phyloP scores from a whole-genome alignment of 2,329 filamentous ascomycete species.

The Xylariales sp. region DNA sequence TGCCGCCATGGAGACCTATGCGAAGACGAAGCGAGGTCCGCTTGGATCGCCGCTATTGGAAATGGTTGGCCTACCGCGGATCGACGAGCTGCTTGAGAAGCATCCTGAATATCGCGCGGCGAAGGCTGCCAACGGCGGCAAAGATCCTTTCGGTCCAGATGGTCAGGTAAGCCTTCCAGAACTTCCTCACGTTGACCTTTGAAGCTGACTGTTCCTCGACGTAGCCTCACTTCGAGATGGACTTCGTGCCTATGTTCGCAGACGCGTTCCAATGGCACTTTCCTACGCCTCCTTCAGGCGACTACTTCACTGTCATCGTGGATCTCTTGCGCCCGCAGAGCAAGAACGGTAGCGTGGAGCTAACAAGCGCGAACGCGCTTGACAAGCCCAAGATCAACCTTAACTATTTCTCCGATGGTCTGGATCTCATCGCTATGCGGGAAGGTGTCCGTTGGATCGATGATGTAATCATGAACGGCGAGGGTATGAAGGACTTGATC shows the following conservation, averaged over 20 bases:
- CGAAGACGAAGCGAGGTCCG: constrained; percentile 32
- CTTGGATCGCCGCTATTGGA: constrained; percentile 38
- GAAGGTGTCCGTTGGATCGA: constrained; percentile 53
- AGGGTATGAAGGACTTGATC: constrained; percentile 51
- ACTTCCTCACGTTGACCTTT: no score
- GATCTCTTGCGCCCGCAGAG: constrained; percentile 38
- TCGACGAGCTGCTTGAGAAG: constrained; percentile 48
- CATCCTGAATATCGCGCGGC: constrained; percentile 40
- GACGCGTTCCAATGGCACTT: constrained; percentile 45
- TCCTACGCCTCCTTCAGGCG: constrained; percentile 35
- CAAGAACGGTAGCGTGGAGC: constrained; percentile 46
- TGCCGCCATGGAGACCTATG: constrained; percentile 31
- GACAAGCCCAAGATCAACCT: constrained; percentile 55
- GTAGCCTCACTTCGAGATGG: constrained; percentile 58
- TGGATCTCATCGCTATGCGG: constrained; percentile 52
- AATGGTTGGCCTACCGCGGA: constrained; percentile 52
- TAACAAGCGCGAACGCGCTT: constrained; percentile 52
- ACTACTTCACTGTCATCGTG: constrained; percentile 53
- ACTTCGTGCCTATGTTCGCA: constrained; percentile 56
- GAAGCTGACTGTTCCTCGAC: no score
- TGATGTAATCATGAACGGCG: constrained; percentile 53
- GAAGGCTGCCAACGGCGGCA: constrained; percentile 36
- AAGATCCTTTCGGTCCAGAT: constrained; percentile 50
- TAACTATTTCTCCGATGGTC: constrained; percentile 53
- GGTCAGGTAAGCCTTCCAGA: no score